Base-by-base conservation (phyloP, 2,329 filamentous ascomycete genomes). In the Epichloe scottii region DNA sequence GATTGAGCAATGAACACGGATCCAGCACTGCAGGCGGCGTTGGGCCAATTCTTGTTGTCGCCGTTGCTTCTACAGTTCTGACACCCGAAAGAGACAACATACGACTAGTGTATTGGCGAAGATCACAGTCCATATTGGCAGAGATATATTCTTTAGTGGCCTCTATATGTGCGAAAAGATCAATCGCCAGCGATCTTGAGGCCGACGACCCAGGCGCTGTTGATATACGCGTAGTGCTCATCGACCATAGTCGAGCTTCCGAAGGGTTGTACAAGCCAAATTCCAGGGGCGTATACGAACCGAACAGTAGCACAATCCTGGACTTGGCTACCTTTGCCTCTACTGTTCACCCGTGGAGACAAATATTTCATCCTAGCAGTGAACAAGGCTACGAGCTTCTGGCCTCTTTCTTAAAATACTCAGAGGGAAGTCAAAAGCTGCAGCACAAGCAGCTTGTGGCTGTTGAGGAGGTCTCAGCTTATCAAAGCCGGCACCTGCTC, bases 131-230 rank as follows among this genome's bases (percentile, higher is more conserved):
- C n/a, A 72, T 91, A 5, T 69, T 96, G 21, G 85, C 86, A 3
- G 78, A 79, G 26, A 63, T 94, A 23, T 97, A 97, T 73, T 82
- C 82, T 59, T 75, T 96, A 47, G 72, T 93, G 51, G 84, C 84
- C 35, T 71, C 82, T 44, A 72, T 88, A n/a, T 88, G 85, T 55
- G 79, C 82, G 12, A 75, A 81, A 56, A 71, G 79, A 46, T 71
- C 70, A 45, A 75, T 70, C 69, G 84, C 65, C 69, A 87, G 66
- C 63, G 87, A 67, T 72, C 78, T 71, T 6, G 67, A 68, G 5
- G 61, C 63, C 41, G 71, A 69, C 14, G 79, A 80, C 37, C 75
- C 80, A 0, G 81, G 82, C 44, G 85, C 87, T 23, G 78, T 95
- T 15, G 89, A 96, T 66, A 76, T 80, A 1, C 80, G 89, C 4